These are phyloP conservation scores for Phialocephala subalpina DNA, from an alignment of 2,329 filamentous ascomycete species.

Conservation along the genomic window DNA sequence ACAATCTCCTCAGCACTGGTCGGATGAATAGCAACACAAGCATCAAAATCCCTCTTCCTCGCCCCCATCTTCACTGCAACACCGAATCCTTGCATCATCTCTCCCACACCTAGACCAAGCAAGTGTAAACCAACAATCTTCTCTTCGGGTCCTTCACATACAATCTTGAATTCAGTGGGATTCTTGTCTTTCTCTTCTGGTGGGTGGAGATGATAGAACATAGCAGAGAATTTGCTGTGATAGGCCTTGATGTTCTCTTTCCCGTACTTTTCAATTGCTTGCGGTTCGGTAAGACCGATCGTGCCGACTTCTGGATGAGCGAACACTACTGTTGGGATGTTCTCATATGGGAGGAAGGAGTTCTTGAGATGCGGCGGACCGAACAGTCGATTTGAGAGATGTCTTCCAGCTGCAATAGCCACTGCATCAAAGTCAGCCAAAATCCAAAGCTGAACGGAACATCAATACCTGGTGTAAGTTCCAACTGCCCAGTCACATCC, in stretches of 20 bases:
- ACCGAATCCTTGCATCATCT: conserved; percentile 83
- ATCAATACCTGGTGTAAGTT: conserved; percentile 55
- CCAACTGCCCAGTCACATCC: conserved; percentile 58
- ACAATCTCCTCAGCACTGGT: conserved; percentile 81
- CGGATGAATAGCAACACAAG: conserved; percentile 78
- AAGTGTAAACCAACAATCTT: conserved; percentile 59
- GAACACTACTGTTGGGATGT: conserved; percentile 61
- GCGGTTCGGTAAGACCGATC: conserved; percentile 56
- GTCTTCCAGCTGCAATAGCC: conserved; percentile 58
- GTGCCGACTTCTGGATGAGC: conserved; percentile 58
- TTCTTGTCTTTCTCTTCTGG: conserved; percentile 55
- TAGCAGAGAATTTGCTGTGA: conserved; percentile 55
- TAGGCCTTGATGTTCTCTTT: conserved; percentile 59
- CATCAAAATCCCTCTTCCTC: conserved; percentile 80
- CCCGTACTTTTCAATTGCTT: conserved; percentile 55
- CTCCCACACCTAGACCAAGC: conserved; percentile 57
- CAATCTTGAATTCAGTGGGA: conserved; percentile 58
- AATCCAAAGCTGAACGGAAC: not conserved
- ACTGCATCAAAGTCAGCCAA: conserved; percentile 42
- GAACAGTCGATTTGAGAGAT: conserved; percentile 57
- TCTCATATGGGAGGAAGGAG: conserved; percentile 55
- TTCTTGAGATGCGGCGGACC: conserved; percentile 52
- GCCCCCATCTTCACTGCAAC: conserved; percentile 83
- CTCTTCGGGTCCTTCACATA: conserved; percentile 56
- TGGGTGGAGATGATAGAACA: conserved; percentile 56